Percentiles rank a stretch among this genome's conserved stretches.
phyloP scores from a whole-genome alignment of 257 asterid species.

The Anisodus tanguticus region DNA sequence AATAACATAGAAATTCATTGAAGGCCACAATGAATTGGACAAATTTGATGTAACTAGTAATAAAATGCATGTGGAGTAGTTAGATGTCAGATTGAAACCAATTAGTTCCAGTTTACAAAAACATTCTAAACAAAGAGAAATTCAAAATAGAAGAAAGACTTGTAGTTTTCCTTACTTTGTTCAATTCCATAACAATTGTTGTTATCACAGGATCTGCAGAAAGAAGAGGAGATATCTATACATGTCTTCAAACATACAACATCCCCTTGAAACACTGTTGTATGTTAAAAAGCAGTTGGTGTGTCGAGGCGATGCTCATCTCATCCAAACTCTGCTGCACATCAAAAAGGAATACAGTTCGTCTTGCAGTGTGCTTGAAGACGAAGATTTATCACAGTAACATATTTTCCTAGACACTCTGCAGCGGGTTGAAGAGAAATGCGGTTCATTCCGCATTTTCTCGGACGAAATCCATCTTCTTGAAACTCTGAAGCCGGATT shows the following conservation, averaged over 20 bases:
- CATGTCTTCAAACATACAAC: neutral
- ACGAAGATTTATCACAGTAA: neutral
- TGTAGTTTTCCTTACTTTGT: neutral
- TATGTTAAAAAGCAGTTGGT: neutral
- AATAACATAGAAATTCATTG: neutral
- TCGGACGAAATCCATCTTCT: neutral
- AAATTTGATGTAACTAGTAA: neutral
- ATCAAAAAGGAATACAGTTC: neutral
- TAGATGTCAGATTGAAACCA: neutral
- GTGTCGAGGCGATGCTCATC: neutral
- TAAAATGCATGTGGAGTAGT: neutral
- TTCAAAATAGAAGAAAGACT: neutral
- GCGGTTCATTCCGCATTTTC: neutral
- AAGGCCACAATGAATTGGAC: constrained; percentile 18
- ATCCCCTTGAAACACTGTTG: neutral
- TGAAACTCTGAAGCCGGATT: neutral
- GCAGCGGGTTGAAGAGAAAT: neutral
- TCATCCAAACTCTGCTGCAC: constrained; percentile 13
- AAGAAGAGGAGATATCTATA: neutral
- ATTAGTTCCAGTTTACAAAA: neutral
- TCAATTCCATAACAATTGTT: neutral
- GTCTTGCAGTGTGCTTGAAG: neutral
- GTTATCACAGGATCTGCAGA: neutral
- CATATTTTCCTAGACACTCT: neutral
- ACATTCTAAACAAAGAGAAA: neutral